These are phyloP conservation scores for Fagopyrum esculentum DNA, from an alignment of 148 eudicot genomes.

Conservation along the genomic window DNA sequence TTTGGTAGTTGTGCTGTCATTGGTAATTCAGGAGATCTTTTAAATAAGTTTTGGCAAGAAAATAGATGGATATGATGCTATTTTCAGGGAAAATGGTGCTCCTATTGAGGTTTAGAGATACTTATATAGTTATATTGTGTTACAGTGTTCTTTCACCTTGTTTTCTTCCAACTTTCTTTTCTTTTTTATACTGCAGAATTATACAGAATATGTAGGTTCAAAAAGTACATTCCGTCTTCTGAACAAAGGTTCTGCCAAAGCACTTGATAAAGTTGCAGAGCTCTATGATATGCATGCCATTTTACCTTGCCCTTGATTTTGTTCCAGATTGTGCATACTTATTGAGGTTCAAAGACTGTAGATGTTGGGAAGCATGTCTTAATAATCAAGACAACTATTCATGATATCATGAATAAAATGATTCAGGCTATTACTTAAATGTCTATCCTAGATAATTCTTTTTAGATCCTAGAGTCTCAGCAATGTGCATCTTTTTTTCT, in stretches of 20 bases:
- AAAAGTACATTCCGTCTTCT: constrained; percentile 94
- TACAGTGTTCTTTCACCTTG: background rate
- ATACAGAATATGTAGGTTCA: constrained; percentile 73
- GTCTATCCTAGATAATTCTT: background rate
- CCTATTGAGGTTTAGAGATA: constrained; percentile 62
- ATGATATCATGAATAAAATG: constrained; percentile 97
- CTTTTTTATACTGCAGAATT: constrained; percentile 49
- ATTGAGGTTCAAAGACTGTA: constrained; percentile 23
- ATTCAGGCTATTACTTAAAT: constrained; percentile 45
- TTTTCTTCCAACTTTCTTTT: background rate
- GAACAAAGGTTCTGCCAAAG: constrained; percentile 97
- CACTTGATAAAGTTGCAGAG: constrained; percentile 95
- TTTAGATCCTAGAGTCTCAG: background rate
- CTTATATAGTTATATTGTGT: background rate
- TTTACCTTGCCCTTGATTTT: constrained; percentile 13
- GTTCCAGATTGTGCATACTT: background rate
- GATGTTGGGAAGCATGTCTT: constrained; percentile 86
- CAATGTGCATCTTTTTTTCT: too few species aligned
- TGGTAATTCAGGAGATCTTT: constrained; percentile 93
- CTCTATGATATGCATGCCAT: constrained; percentile 55
- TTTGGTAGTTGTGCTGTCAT: constrained; percentile 78
- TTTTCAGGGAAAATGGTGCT: constrained; percentile 89
- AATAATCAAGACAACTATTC: constrained; percentile 83
- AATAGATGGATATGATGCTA: constrained; percentile 81
- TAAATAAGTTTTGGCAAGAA: constrained; percentile 85